phyloP scores from a whole-genome alignment of 2,329 filamentous ascomycete species.

The Monosporascus sp. region DNA sequence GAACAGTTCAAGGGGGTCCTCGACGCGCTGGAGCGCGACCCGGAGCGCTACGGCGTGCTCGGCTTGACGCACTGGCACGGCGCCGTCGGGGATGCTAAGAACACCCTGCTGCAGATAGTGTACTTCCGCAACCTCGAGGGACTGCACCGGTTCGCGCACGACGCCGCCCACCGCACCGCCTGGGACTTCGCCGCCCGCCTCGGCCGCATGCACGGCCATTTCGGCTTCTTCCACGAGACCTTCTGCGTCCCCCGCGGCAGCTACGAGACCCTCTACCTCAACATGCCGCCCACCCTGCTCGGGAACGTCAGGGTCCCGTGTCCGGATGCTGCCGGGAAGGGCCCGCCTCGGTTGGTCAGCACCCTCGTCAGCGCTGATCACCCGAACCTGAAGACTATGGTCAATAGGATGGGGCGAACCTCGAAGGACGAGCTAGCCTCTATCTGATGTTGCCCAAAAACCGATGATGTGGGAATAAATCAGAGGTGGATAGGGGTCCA shows the following conservation, averaged over 20 bases:
- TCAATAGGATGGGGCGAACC: not conserved
- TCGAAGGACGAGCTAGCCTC: not conserved
- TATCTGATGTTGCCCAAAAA: not conserved
- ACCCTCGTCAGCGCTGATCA: not conserved
- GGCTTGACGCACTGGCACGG: constrained; percentile 36
- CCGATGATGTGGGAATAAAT: too few relatives aligned
- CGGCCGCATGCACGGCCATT: constrained; percentile 28
- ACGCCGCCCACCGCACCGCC: constrained; percentile 38
- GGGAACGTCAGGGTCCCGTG: constrained; percentile 22
- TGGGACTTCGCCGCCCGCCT: constrained; percentile 45
- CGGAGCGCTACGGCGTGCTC: constrained; percentile 43
- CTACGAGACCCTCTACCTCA: constrained; percentile 49
- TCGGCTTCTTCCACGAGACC: constrained; percentile 52
- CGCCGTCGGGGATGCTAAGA: constrained; percentile 32
- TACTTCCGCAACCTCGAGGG: constrained; percentile 47
- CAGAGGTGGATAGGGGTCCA: too few relatives aligned
- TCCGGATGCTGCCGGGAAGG: not conserved
- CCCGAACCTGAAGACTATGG: not conserved
- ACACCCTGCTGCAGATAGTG: constrained; percentile 35
- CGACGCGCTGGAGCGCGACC: constrained; percentile 26
- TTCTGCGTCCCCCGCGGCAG: constrained; percentile 38
- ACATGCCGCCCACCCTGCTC: constrained; percentile 34
- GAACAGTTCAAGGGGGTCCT: constrained; percentile 35
- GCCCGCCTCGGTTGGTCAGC: not conserved
- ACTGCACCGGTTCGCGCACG: constrained; percentile 48